phyloP scores from a whole-genome alignment of 2,329 filamentous ascomycete species.

The Graphium sp. region DNA sequence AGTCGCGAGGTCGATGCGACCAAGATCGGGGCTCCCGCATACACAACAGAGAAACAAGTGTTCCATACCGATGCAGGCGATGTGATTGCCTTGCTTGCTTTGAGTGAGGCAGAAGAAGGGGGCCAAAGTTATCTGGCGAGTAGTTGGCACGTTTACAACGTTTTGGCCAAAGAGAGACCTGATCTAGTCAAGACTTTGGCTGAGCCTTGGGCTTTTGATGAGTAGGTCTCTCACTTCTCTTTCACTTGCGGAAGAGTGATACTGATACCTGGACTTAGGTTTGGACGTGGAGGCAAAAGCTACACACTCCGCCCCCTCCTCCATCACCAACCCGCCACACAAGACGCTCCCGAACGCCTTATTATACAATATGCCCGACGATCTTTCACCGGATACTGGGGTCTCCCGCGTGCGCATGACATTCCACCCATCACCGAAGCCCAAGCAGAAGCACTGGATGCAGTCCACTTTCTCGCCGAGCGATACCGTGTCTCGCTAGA shows the following conservation, averaged over 20 bases:
- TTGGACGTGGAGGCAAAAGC: conserved; percentile 23
- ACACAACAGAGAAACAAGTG: conserved; percentile 22
- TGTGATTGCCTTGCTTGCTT: conserved; percentile 33
- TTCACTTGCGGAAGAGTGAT: conserved; percentile 8
- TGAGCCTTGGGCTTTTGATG: conserved; percentile 9
- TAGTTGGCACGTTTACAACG: conserved; percentile 40
- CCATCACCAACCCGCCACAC: conserved; percentile 32
- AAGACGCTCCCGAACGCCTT: conserved; percentile 28
- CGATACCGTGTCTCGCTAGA: conserved; percentile 24
- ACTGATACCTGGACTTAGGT: neutral
- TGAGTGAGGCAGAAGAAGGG: conserved; percentile 28
- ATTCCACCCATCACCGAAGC: conserved; percentile 40
- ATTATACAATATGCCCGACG: conserved; percentile 34
- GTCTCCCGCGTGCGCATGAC: conserved; percentile 24
- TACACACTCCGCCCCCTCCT: conserved; percentile 34
- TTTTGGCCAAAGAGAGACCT: conserved; percentile 37
- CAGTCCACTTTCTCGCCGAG: conserved; percentile 30
- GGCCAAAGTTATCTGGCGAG: conserved; percentile 37
- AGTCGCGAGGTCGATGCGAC: conserved; percentile 7
- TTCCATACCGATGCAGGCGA: conserved; percentile 42
- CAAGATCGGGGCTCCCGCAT: conserved; percentile 6
- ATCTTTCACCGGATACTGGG: conserved; percentile 5
- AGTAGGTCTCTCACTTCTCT: conserved; percentile 11
- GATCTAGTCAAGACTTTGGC: conserved; percentile 37
- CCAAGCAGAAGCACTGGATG: conserved; percentile 33